A percentile compares a stretch with the other conserved stretches of the same genome.
Conservation (phyloP, 371 early-diverging fungal genomes). For the Rhizopus arrhizus region DNA sequence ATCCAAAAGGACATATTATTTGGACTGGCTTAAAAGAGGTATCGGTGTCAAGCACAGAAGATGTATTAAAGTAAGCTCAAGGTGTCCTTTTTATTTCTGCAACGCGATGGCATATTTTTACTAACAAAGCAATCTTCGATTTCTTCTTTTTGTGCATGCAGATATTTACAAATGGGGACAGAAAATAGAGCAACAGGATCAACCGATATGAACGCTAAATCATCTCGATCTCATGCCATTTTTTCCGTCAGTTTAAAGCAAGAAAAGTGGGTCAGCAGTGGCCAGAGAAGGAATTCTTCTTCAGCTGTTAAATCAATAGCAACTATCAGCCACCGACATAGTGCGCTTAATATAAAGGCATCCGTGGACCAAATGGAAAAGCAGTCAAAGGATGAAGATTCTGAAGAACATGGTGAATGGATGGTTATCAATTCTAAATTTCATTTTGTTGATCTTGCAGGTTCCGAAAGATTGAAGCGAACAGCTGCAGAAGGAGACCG, state of each 20-base stretch:
- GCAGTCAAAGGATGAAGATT: constrained; percentile 19
- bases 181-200: constrained; percentile 88
- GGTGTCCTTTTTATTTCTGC: constrained; percentile 11
- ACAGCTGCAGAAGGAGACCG: constrained; percentile 94
- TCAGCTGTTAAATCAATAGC: constrained; percentile 9
- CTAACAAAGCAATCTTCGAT: constrained; percentile 12
- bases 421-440: constrained; percentile 78
- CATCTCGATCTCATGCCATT: constrained; percentile 97
- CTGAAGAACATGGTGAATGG: constrained; percentile 45
- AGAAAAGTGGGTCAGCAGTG: constrained; percentile 56
- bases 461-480: constrained; percentile 95
- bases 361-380: constrained; percentile 45
- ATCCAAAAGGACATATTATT: constrained; percentile 85
- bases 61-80: constrained; percentile 68
- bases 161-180: constrained; percentile 78
- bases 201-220: constrained; percentile 96
- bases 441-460: constrained; percentile 99
- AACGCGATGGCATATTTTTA: constrained; percentile 14
- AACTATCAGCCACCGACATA: constrained; percentile 27
- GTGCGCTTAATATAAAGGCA: constrained; percentile 38
- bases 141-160: constrained; percentile 11
- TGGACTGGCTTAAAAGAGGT: constrained; percentile 92
- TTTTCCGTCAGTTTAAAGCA: constrained; percentile 89
- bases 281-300: constrained; percentile 1
- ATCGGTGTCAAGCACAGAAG: constrained; percentile 71